A percentile compares a stretch with the other conserved stretches of the same genome.
Evolutionary conservation across 148 eudicot species (phyloP).

Genomic region (Arbutus unedo): DNA sequence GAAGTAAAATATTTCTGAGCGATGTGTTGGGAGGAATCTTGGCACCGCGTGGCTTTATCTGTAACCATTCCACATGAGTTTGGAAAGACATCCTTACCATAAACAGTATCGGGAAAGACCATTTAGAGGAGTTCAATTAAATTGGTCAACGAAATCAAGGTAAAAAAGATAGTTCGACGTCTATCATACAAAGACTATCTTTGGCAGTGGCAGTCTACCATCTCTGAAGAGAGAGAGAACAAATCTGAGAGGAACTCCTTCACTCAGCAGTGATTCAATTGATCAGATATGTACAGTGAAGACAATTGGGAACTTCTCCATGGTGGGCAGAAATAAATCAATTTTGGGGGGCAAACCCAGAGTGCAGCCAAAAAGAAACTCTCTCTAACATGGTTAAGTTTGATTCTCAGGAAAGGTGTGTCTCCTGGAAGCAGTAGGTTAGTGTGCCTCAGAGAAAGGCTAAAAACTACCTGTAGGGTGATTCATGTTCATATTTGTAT

Average conservation of each 20-base stretch:
- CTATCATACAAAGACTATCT: neutral
- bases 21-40: neutral
- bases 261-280: neutral
- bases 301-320: neutral
- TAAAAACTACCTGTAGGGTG: neutral
- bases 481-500: neutral
- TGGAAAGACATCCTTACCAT: neutral
- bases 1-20: neutral
- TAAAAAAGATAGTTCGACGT: neutral
- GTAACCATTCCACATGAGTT: neutral
- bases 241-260: neutral
- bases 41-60: neutral
- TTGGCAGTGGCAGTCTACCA: constrained; percentile 1
- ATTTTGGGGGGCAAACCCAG: neutral
- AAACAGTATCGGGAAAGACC: neutral
- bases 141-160: neutral
- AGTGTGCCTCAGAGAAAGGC: neutral
- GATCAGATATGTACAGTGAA: neutral
- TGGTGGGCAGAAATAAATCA: neutral
- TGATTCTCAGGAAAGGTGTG: neutral
- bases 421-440: neutral
- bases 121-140: neutral
- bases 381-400: neutral
- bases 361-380: neutral
- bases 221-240: neutral